Evolutionary conservation across 2,329 filamentous ascomycete species (phyloP), one percentile per base, ranked within the genome.

Genomic region (Cercospora sp.): DNA sequence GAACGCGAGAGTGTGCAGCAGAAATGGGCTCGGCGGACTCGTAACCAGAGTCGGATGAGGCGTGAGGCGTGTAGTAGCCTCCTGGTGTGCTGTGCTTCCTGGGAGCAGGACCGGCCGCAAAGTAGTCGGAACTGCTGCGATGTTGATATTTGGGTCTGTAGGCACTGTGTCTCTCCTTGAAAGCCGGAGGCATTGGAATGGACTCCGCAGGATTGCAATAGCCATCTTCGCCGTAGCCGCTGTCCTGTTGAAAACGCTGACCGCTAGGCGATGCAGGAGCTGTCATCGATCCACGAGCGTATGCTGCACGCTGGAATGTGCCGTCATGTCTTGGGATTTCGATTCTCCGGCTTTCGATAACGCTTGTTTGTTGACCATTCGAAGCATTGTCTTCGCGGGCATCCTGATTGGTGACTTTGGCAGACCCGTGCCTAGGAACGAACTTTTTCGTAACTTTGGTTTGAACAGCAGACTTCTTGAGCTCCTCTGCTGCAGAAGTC

Each of bases 391-490:
- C 1, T 83, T 80, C 9, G 86, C 87, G 3, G 85, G 85, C 32
- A 83, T 84, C 67, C 24, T 66, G 66, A 24, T 82, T 80, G 53
- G 89, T 78, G 53, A 87, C 86, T 77, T 90, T 87, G 12, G 82
- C 76, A 57, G 86, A 86, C 30, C 88, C 88, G 74, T 90, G 88
- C 13, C 82, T 88, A n/a, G 87, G 87, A 21, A 88, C 78, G 74
- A 90, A 88, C 63, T 80, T 84, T 77, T 90, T 89, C 12, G 85
- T 81, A n/a, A 79, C 70, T 66, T 68, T 66, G 21, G 62, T 60
- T 45, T 66, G 67, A 84, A 82, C 71, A 85, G 83, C 51, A 79
- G 81, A 68, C 67, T 84, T 81, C 61, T 87, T 83, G 76, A 88
- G 87, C 70, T 86, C 85, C 63, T 86, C 84, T 74, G 86, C 83